Conservation (phyloP, 371 early-diverging fungal species). For the Chytridium lagenaria region DNA sequence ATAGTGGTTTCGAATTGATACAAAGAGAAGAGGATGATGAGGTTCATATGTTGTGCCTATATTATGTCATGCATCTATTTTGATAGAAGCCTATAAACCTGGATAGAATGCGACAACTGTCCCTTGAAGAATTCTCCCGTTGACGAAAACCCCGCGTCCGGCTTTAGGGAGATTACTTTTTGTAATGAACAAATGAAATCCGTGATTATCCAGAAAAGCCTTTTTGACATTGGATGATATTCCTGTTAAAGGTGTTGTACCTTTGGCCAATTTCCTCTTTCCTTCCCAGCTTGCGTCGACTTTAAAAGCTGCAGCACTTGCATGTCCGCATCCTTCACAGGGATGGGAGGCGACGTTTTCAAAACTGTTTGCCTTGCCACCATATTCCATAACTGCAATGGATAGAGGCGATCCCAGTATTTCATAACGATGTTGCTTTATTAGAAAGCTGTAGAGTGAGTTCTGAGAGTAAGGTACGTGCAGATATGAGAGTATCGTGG, state of each 20-base stretch:
- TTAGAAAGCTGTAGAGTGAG: no score
- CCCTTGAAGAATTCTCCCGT: neutral
- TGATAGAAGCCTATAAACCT: constrained; percentile 1
- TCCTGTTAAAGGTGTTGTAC: neutral
- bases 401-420: neutral
- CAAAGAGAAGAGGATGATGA: constrained; percentile 3
- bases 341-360: neutral
- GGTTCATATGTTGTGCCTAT: constrained; percentile 2
- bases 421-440: neutral
- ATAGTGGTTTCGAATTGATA: neutral
- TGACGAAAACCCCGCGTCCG: neutral
- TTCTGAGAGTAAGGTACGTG: neutral
- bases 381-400: neutral
- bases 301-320: neutral
- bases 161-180: neutral
- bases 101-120: neutral
- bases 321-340: neutral
- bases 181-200: neutral
- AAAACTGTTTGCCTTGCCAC: neutral
- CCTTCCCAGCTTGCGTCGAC: neutral
- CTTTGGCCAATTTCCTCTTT: neutral
- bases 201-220: neutral
- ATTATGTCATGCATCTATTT: neutral
- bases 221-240: neutral
- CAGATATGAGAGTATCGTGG: neutral